phyloP scores from a whole-genome alignment of 192 early-diverging fungal genomes.

The Phycomyces blakesleeanus region DNA sequence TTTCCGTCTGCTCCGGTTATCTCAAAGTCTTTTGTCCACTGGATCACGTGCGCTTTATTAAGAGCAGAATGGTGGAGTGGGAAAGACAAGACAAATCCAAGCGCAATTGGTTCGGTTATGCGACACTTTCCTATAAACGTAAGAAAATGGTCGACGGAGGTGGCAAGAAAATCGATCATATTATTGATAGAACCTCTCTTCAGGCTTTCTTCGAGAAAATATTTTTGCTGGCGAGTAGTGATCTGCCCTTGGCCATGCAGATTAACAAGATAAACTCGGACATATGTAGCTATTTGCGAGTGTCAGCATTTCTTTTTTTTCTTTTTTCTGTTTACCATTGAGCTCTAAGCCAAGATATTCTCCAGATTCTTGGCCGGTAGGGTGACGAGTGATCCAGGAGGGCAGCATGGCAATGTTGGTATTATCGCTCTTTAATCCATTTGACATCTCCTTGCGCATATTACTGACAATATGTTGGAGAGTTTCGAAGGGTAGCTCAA shows the following conservation, averaged over 20 bases:
- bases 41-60: constrained; percentile 57
- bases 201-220: constrained; percentile 44
- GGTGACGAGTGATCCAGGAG: constrained; percentile 64
- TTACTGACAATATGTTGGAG: too few relatives aligned
- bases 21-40: constrained; percentile 90
- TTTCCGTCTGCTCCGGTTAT: constrained; percentile 68
- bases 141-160: constrained; percentile 75
- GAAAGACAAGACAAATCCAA: constrained; percentile 92
- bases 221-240: constrained; percentile 54
- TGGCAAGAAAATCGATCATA: constrained; percentile 81
- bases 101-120: constrained; percentile 32
- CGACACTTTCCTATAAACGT: constrained; percentile 21
- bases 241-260: constrained; percentile 55
- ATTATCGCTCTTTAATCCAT: background rate
- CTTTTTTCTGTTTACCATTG: constrained; percentile 56
- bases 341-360: constrained; percentile 78
- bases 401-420: constrained; percentile 66
- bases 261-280: constrained; percentile 28
- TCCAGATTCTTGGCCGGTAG: constrained; percentile 75
- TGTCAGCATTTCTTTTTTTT: background rate
- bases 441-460: too few relatives aligned
- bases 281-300: constrained; percentile 14
- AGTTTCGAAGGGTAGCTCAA: too few relatives aligned
- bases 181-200: constrained; percentile 34
- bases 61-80: constrained; percentile 79